Evolutionary conservation across 2,329 filamentous ascomycete species (phyloP), one percentile per base, ranked within the genome.

Genomic region (Fusarium heterosporum): DNA sequence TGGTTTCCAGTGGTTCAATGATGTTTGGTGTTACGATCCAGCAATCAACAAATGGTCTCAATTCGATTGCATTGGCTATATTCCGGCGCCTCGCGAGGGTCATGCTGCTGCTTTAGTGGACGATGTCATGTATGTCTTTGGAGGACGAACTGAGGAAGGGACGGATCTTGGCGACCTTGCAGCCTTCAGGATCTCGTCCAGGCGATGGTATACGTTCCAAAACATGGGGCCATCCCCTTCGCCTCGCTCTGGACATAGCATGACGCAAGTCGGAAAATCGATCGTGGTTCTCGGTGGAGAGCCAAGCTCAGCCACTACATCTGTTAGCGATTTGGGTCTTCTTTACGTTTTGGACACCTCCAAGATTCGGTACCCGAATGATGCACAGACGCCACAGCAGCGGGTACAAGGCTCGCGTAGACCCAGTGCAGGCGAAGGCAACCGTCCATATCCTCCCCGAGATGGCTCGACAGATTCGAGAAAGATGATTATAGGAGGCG

Each of bases 121-220:
- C 76, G 96, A 99, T 76, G 96, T 97, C 61, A 99, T 99, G 96
- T 99, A 99, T 81, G 89, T 99, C 63, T 99, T 99, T 77, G 96
- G 96, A 71, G 96, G 96, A 42, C 91, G 96, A 61, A 97, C 93
- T 1, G 93, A 97, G 75, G 94, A 98, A 71, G 96, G 96, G 2
- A 88, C 90, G 28, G 96, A 99, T 76, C 82, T 99, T 6, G 96
- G 95, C 32, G 96, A 99, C 78, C 84, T 99, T 41, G 95, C 96
- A 4, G 96, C 96, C 2, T 89, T 89, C 72, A 80, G 85, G 52
- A 88, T 89, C 60, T 88, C 90, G 1, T 93, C 93, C 12, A 89
- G 93, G 68, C 88, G 96, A 61, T 99, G 96, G 96, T 99, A 98
- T 78, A 99, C 96, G 34, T 99, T 99, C 79, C 96, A 99, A 75